Evolutionary conservation across 352 stramenopile species (phyloP).

Genomic region (Peronospora belbahrii): DNA sequence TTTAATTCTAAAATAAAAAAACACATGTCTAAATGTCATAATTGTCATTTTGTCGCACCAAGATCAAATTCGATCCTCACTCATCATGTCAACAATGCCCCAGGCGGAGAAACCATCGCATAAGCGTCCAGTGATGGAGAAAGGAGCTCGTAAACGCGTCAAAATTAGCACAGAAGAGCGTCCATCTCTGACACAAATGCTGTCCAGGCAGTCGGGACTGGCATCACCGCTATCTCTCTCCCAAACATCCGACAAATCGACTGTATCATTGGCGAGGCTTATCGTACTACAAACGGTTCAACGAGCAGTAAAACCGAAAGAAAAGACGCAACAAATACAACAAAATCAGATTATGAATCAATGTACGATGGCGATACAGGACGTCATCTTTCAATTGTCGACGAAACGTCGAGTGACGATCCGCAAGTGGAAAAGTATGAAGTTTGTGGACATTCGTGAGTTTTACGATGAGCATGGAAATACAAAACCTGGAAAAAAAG

Average conservation of each 20-base stretch:
- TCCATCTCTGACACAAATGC: slow-evolving; percentile 17
- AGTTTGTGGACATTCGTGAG: slow-evolving; percentile 66
- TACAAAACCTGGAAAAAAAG: slow-evolving; percentile 69
- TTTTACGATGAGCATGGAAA: slow-evolving; percentile 62
- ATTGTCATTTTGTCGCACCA: too few species aligned
- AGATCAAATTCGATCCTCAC: too few species aligned
- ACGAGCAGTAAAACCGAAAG: neutral
- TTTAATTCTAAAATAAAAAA: too few species aligned
- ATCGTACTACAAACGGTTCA: slow-evolving; percentile 16
- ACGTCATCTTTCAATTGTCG: slow-evolving; percentile 45
- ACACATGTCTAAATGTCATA: too few species aligned
- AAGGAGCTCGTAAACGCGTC: slow-evolving; percentile 10
- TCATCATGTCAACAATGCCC: slow-evolving; percentile 16
- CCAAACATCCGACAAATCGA: slow-evolving; percentile 13
- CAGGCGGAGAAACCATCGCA: slow-evolving; percentile 4
- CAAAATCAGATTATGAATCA: too few species aligned
- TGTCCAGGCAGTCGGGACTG: slow-evolving; percentile 13
- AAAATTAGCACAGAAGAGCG: slow-evolving; percentile 1
- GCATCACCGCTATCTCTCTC: slow-evolving; percentile 15
- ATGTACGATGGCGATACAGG: slow-evolving; percentile 7
- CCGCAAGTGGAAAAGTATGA: slow-evolving; percentile 42
- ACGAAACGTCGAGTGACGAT: slow-evolving; percentile 50
- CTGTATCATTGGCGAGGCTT: slow-evolving; percentile 11
- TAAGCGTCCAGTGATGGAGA: slow-evolving; percentile 14
- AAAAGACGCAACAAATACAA: slow-evolving; percentile 1